These are phyloP conservation scores for Nevesoporus exiguus DNA, from an alignment of 768 basidiomycete species.

Conservation along the genomic window DNA sequence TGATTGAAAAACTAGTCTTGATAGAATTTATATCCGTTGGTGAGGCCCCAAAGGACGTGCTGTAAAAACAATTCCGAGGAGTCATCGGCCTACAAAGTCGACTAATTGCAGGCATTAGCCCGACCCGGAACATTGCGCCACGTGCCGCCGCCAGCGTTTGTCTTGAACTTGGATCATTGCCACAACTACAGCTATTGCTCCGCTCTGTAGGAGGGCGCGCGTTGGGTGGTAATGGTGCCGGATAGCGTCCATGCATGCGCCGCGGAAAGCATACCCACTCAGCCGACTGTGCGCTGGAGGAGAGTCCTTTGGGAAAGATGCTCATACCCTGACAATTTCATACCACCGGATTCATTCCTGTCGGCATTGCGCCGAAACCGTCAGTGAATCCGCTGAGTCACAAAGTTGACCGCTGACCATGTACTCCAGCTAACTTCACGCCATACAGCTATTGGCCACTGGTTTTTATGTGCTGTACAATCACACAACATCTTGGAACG, in stretches of 20 bases:
- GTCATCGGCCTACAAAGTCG: neutral
- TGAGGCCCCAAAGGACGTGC: neutral
- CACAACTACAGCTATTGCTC: too few relatives aligned
- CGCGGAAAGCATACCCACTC: neutral
- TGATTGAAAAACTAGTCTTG: neutral
- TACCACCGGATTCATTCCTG: conserved; percentile 70
- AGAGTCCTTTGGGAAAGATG: conserved; percentile 78
- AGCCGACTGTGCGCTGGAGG: conserved; percentile 47
- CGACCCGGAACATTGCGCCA: neutral
- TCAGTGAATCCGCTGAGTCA: conserved; percentile 37
- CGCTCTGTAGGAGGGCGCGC: too few relatives aligned
- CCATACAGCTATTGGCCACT: conserved; percentile 76
- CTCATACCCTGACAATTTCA: conserved; percentile 80
- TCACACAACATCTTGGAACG: conserved; percentile 81
- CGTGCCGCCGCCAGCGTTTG: conserved; percentile 5
- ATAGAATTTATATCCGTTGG: neutral
- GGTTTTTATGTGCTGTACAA: conserved; percentile 64
- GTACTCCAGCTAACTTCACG: conserved; percentile 64
- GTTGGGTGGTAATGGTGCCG: neutral
- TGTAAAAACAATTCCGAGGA: conserved; percentile 15
- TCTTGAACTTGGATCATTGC: neutral
- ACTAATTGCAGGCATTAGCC: neutral
- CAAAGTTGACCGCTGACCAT: conserved; percentile 11
- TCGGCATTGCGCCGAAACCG: conserved; percentile 76
- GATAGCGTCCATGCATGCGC: neutral